Base-by-base conservation (phyloP, 78 protist species). In the Guillardia theta region DNA sequence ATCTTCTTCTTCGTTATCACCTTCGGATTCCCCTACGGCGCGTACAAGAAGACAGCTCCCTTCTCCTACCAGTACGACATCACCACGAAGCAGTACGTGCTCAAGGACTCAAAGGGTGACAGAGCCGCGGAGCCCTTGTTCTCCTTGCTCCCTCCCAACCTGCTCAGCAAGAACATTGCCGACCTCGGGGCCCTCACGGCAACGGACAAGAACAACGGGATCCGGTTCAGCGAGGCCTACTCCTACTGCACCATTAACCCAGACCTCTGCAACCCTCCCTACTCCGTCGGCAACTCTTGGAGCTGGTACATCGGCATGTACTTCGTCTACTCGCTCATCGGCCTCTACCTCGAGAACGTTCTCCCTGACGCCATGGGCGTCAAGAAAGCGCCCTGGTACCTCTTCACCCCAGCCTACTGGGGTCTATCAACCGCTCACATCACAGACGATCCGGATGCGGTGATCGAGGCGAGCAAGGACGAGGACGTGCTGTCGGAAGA, bases 341-440 rank as follows among this genome's bases (percentile, higher is more conserved):
- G 43, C 0, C 90, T 78, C 50, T 78, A 78, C 50, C 48, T 37
- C 45, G 90, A 78, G 43, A 78, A 78, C 48, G 90, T 78, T 4
- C 90, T 78, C n/a, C 45, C 90, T 15, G 90, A 78, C 48, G 90
- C 45, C 10, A 78, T 78, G 90, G 90, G 90, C 48, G 90, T 78
- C 0, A 46, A 50, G 18, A 43, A 78, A 1, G 53, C 90, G 1
- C 48, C 8, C 5, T 78, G 90, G 90, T 78, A 43, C 48, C 44
- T 78, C 48, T 36, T 78, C 24, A 24, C 48, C 1, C 90, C 90
- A 27, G 8, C 18, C 1, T 78, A 43, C 48, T 78, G 90, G 90
- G 18, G 90, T 15, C 78, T 64, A 24, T 10, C 39, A 21, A 64
- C 12, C 6, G 21, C 78, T 24, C 22, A 64, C 41, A 43, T 70